Conservation (phyloP, 768 basidiomycete genomes). For the Tricholoma terreum region DNA sequence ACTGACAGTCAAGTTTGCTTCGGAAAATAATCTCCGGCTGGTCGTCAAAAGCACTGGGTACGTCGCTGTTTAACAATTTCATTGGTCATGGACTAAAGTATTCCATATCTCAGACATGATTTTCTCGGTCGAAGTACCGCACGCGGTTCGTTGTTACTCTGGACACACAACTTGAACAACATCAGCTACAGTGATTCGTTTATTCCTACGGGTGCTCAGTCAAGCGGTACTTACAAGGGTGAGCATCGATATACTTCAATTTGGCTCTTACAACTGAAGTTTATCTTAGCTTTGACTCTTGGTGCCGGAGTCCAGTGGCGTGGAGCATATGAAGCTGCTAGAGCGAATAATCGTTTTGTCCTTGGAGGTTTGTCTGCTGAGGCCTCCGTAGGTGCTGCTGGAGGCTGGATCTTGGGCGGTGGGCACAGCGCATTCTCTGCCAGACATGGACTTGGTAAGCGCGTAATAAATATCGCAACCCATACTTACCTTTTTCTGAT, state of each 20-base stretch:
- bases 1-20: slow-evolving; percentile 36
- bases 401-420: slow-evolving; percentile 48
- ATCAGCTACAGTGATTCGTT: slow-evolving; percentile 27
- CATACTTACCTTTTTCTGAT: neutral
- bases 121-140: slow-evolving; percentile 44
- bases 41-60: slow-evolving; percentile 37
- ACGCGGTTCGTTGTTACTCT: slow-evolving; percentile 37
- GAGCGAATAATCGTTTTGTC: slow-evolving; percentile 37
- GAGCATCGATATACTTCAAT: neutral
- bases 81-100: neutral
- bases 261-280: neutral
- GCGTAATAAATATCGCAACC: neutral
- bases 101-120: slow-evolving; percentile 35
- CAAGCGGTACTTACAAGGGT: slow-evolving; percentile 16
- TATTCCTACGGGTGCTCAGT: slow-evolving; percentile 30
- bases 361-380: slow-evolving; percentile 41
- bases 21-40: slow-evolving; percentile 32
- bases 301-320: slow-evolving; percentile 46
- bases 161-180: slow-evolving; percentile 37
- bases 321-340: slow-evolving; percentile 38
- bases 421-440: slow-evolving; percentile 43
- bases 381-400: slow-evolving; percentile 44
- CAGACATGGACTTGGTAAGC: slow-evolving; percentile 39
- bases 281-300: slow-evolving; percentile 25
- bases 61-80: neutral